Percentiles rank a stretch among this genome's conserved stretches.
Conservation (phyloP, 495 filamentous ascomycete genomes). For the Penicillium robsamsonii region DNA sequence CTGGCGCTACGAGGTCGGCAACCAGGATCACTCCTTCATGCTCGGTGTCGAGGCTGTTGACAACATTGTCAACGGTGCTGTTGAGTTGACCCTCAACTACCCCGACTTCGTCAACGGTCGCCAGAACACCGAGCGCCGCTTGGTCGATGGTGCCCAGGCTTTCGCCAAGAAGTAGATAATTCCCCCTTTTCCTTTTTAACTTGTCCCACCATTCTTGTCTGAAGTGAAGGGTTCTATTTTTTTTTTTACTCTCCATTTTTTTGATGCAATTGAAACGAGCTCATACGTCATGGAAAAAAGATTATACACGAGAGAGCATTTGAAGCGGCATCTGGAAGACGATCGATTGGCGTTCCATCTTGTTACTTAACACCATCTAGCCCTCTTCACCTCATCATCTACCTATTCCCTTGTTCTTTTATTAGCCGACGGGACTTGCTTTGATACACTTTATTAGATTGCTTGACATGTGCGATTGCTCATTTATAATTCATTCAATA, state of each 20-base stretch:
- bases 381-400: slow-evolving; percentile 19
- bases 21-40: slow-evolving; percentile 99
- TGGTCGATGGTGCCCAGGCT: slow-evolving; percentile 72
- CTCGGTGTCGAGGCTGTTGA: slow-evolving; percentile 96
- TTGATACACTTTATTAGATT: slow-evolving; percentile 28
- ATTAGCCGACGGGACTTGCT: slow-evolving; percentile 21
- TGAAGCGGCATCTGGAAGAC: slow-evolving; percentile 36
- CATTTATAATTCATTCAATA: slow-evolving; percentile 16
- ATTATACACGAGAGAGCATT: slow-evolving; percentile 29
- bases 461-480: slow-evolving; percentile 20
- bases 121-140: slow-evolving; percentile 81
- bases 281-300: slow-evolving; percentile 26
- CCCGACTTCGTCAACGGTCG: slow-evolving; percentile 97
- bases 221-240: slow-evolving; percentile 6
- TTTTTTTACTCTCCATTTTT: slow-evolving; percentile 10
- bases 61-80: slow-evolving; percentile 89
- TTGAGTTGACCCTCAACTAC: slow-evolving; percentile 97
- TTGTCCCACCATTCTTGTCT: slow-evolving; percentile 9
- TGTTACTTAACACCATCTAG: slow-evolving; percentile 24
- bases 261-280: slow-evolving; percentile 29
- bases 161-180: slow-evolving; percentile 53
- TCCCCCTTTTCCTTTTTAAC: slow-evolving; percentile 16
- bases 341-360: slow-evolving; percentile 33
- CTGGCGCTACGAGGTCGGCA: slow-evolving; percentile 97
- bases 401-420: slow-evolving; percentile 24